Evolutionary conservation across 2,329 filamentous ascomycete genomes (phyloP).

Genomic region (Lithohypha guttulata): DNA sequence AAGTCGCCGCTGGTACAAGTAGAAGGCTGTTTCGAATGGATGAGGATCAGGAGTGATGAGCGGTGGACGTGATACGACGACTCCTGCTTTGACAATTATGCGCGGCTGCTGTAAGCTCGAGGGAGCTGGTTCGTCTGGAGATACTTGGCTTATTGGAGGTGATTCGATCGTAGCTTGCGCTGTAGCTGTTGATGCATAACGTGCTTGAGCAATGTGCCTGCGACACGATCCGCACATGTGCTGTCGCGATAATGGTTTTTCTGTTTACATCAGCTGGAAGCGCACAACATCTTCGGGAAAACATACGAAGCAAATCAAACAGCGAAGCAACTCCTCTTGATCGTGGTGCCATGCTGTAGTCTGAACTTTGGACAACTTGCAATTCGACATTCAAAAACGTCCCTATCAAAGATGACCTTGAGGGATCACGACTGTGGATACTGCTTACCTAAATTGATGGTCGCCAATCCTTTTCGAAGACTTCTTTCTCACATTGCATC

Average conservation of each 20-base stretch:
- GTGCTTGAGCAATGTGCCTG: constrained; percentile 12
- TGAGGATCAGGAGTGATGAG: constrained; percentile 73
- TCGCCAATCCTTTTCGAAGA: too few relatives aligned
- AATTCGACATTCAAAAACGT: too few relatives aligned
- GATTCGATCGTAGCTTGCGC: constrained; percentile 6
- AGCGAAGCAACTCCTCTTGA: constrained; percentile 19
- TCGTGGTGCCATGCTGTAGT: constrained; percentile 15
- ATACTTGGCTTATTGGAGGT: constrained; percentile 13
- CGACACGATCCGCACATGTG: constrained; percentile 21
- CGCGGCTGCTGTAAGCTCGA: constrained; percentile 28
- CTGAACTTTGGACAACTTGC: background rate
- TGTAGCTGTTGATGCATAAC: constrained; percentile 15
- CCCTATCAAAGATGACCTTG: too few relatives aligned
- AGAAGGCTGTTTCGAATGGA: constrained; percentile 84
- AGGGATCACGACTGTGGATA: too few relatives aligned
- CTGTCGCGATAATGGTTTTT: constrained; percentile 12
- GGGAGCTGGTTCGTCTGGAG: constrained; percentile 30
- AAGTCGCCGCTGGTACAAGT: constrained; percentile 92
- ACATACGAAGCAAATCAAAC: constrained; percentile 14
- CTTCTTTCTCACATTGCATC: too few relatives aligned
- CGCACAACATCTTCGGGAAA: background rate
- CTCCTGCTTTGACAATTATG: constrained; percentile 49
- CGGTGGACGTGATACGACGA: constrained; percentile 81
- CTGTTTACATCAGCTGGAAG: constrained; percentile 10
- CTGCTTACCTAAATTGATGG: too few relatives aligned